Evolutionary conservation across 805 yeast genomes (phyloP).

Genomic region (Sungouiozyma intestinalis): DNA sequence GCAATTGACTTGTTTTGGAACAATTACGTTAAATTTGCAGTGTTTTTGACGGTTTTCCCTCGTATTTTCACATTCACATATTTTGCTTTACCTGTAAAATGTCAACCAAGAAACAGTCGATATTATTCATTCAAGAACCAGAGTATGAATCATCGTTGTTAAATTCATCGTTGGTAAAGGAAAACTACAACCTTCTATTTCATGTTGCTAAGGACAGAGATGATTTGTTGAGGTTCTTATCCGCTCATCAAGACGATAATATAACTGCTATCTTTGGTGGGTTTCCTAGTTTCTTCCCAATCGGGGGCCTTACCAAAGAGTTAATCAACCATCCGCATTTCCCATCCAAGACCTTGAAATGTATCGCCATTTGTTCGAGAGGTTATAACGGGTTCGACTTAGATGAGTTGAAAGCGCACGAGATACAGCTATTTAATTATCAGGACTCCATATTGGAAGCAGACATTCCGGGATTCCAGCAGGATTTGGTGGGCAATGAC

Average conservation of each 20-base stretch:
- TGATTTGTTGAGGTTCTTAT: conserved; percentile 10
- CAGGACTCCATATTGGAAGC: conserved; percentile 14
- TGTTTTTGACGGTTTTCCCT: neutral
- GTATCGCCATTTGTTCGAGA: conserved; percentile 45
- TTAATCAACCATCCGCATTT: conserved; percentile 30
- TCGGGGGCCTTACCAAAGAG: conserved; percentile 41
- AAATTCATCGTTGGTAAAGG: conserved; percentile 7
- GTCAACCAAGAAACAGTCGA: conserved; percentile 7
- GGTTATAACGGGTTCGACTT: conserved; percentile 46
- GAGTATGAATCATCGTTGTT: conserved; percentile 8
- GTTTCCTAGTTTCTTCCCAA: conserved; percentile 42
- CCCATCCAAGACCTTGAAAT: conserved; percentile 36
- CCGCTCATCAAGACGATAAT: conserved; percentile 7
- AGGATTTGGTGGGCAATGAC: conserved; percentile 43
- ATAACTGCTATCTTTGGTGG: conserved; percentile 47
- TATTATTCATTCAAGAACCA: conserved; percentile 16
- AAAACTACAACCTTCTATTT: conserved; percentile 9
- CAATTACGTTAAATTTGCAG: neutral
- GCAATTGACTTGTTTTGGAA: neutral
- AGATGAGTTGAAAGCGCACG: conserved; percentile 29
- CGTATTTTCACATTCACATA: too few species aligned
- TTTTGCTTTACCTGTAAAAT: too few species aligned
- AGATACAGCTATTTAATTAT: conserved; percentile 38
- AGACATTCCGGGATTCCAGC: conserved; percentile 3
- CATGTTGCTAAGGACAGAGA: conserved; percentile 10